Base-by-base conservation (phyloP, 352 stramenopile species). In the Globisporangium lucens region DNA sequence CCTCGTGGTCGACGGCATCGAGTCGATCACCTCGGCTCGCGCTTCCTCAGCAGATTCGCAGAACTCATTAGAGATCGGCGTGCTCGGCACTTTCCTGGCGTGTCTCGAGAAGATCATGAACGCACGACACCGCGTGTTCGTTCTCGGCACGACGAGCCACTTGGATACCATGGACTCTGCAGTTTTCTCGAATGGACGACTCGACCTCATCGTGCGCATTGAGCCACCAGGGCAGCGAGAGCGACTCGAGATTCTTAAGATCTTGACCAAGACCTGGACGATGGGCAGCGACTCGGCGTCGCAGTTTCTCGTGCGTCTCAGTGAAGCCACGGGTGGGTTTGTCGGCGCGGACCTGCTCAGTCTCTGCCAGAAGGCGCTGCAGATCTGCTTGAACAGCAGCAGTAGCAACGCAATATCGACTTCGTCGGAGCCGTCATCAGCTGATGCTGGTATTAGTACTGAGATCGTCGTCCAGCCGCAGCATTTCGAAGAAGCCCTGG, bases 181-280 rank as follows among this genome's bases (percentile, higher is more conserved):
- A 2, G 81, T 99, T 4, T 80, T 97, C 27, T 94, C 97, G n/a
- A 98, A 98, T 62, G 97, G 97, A 3, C 87, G 98, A 59, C 96
- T 99, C 67, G 97, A 99, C 73, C 75, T 94, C n/a, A 82, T 98
- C 72, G 79, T 99, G 6, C 85, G 88, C 56, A 98, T 99, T 65
- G 90, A 96, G 52, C 95, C 98, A 47, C 98, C 98, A 8, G 89
- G 97, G 33, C 89, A 98, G 71, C 67, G 79, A 6, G 91, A 97
- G 29, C 86, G 97, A 9, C 71, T 94, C 8, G 91, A 98, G 65
- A 98, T 99, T 65, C 76, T 99, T 33, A 66, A 87, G 38, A 91
- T 96, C 41, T 88, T 98, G 68, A 97, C 89, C 2, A 80, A 73
- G 12, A 83, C 90, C n/a, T 98, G 98, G 89, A 35, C 77, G 56